phyloP scores from a whole-genome alignment of 1,284 basidiomycete genomes.

The Ustilago xerochloae region DNA sequence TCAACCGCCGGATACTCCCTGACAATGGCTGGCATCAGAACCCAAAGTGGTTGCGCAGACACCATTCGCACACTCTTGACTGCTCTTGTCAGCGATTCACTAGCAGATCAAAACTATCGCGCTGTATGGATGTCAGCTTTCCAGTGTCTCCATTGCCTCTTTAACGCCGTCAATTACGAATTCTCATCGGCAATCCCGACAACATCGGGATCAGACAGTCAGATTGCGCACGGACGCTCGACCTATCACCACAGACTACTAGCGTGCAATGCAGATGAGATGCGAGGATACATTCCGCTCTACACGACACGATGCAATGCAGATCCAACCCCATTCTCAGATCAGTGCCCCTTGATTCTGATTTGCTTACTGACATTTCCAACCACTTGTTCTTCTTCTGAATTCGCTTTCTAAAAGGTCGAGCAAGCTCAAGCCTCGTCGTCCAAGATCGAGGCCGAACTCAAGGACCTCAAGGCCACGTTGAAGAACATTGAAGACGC shows the following conservation, averaged over 20 bases:
- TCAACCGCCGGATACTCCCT: no score
- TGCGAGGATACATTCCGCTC: no score
- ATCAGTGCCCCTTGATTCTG: not conserved
- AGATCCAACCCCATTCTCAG: not conserved
- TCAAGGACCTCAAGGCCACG: conserved; percentile 90
- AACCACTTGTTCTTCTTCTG: not conserved
- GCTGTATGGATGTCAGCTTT: no score
- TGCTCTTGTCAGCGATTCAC: no score
- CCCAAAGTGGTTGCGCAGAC: no score
- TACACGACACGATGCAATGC: not conserved
- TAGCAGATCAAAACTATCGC: no score
- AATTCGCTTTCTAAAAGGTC: conserved; percentile 73
- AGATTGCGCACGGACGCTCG: not conserved
- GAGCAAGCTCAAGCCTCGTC: conserved; percentile 90
- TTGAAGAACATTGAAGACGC: conserved; percentile 97
- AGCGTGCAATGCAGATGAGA: no score
- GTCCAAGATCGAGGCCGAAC: conserved; percentile 89
- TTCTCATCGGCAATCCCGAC: not conserved
- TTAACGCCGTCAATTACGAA: no score
- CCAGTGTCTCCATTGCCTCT: no score
- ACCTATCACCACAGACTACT: not conserved
- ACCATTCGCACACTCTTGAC: no score
- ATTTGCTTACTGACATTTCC: not conserved
- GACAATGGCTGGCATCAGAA: no score
- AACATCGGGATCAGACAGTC: not conserved